These are phyloP conservation scores for Tremella mesenterica DNA, from an alignment of 768 basidiomycete genomes.

Conservation along the genomic window DNA sequence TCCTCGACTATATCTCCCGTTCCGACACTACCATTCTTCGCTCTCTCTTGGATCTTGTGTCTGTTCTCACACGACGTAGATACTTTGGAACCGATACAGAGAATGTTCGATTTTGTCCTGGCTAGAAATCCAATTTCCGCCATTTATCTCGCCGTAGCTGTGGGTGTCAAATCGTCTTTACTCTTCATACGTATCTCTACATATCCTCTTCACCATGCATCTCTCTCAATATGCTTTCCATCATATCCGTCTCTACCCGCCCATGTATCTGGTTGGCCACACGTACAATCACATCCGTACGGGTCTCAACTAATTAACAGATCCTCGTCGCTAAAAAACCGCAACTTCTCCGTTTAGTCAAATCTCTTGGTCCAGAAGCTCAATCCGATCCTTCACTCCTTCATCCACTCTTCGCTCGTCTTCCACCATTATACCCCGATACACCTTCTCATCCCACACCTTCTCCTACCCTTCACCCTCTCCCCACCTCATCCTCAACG, in stretches of 20 bases:
- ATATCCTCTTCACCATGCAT: too few species aligned
- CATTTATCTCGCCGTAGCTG: conserved; percentile 75
- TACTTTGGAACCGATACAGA: conserved; percentile 77
- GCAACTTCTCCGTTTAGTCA: conserved; percentile 55
- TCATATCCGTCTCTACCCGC: not conserved
- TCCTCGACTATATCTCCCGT: conserved; percentile 64
- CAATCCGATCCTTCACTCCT: conserved; percentile 45
- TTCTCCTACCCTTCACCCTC: too few species aligned
- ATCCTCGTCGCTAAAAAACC: conserved; percentile 64
- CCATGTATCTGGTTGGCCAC: not conserved
- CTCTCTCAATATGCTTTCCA: not conserved
- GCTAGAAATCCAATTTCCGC: conserved; percentile 69
- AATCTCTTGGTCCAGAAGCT: conserved; percentile 31
- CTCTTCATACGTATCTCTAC: too few species aligned
- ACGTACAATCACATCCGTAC: not conserved
- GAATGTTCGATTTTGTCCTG: conserved; percentile 82
- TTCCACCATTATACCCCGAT: conserved; percentile 40
- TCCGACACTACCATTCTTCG: conserved; percentile 65
- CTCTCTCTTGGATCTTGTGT: conserved; percentile 79
- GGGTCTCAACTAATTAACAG: conserved; percentile 46
- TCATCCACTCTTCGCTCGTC: conserved; percentile 43
- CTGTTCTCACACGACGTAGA: conserved; percentile 89
- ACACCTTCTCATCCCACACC: conserved; percentile 12
- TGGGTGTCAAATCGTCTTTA: conserved; percentile 47
- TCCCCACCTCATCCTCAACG: not conserved